These are phyloP conservation scores for Aspergillus candidus DNA, from an alignment of 2,329 filamentous ascomycete genomes.

Conservation along the genomic window DNA sequence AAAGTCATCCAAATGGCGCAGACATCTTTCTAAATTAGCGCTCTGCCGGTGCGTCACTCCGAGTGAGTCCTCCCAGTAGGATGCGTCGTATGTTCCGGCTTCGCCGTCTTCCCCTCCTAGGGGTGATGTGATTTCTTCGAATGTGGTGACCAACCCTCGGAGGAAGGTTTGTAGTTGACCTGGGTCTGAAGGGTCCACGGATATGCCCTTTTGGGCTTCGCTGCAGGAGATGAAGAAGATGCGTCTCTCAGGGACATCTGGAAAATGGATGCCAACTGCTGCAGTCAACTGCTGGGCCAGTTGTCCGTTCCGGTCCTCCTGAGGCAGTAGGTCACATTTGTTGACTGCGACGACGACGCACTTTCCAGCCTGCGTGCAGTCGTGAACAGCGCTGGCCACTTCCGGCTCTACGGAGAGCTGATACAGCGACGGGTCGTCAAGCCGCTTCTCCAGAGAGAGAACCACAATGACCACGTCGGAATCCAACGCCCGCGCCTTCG, in stretches of 20 bases:
- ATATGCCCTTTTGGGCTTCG: constrained; percentile 40
- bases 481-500: constrained; percentile 70
- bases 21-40: constrained; percentile 69
- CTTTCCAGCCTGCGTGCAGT: constrained; percentile 45
- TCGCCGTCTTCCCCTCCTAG: constrained; percentile 27
- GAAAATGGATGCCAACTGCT: constrained; percentile 37
- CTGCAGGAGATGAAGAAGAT: constrained; percentile 68
- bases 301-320: constrained; percentile 7
- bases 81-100: constrained; percentile 48
- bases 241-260: constrained; percentile 38
- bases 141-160: constrained; percentile 59
- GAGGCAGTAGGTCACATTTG: constrained; percentile 50
- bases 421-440: constrained; percentile 21
- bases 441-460: constrained; percentile 59
- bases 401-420: constrained; percentile 48
- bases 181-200: constrained; percentile 40
- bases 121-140: constrained; percentile 46
- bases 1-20: constrained; percentile 67
- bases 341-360: constrained; percentile 56
- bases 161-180: constrained; percentile 66
- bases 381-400: constrained; percentile 49
- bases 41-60: constrained; percentile 88
- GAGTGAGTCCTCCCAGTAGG: constrained; percentile 73
- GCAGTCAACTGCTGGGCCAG: constrained; percentile 28
- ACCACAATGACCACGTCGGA: constrained; percentile 83